These are phyloP conservation scores for Apiotrichum domesticum DNA, from an alignment of 1,284 basidiomycete species.

Conservation along the genomic window DNA sequence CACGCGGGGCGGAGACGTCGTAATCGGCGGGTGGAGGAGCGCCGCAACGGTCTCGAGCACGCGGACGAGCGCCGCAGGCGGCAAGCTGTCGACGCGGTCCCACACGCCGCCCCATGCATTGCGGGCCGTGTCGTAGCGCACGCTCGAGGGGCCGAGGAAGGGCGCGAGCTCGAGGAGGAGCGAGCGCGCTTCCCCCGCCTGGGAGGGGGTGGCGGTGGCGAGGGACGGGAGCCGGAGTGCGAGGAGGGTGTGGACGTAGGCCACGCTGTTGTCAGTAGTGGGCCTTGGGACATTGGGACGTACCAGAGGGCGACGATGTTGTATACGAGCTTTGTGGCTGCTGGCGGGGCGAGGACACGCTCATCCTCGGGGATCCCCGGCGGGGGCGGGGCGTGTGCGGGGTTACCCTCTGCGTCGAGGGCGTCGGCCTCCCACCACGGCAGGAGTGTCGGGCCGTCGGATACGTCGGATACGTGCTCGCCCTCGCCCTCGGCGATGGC, in stretches of 20 bases:
- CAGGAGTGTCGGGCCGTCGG: slow-evolving; percentile 5
- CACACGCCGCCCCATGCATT: slow-evolving; percentile 39
- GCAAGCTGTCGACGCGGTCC: slow-evolving; percentile 14
- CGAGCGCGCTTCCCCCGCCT: slow-evolving; percentile 22
- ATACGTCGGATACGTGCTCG: slow-evolving; percentile 4
- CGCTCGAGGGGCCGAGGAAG: slow-evolving; percentile 29
- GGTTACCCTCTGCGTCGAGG: slow-evolving; percentile 6
- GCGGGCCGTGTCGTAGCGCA: slow-evolving; percentile 26
- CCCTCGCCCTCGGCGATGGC: slow-evolving; percentile 19
- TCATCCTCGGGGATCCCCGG: slow-evolving; percentile 6
- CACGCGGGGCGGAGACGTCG: slow-evolving; percentile 21
- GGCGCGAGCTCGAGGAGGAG: slow-evolving; percentile 27
- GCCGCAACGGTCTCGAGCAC: slow-evolving; percentile 19
- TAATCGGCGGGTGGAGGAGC: slow-evolving; percentile 35
- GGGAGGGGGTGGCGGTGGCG: background rate
- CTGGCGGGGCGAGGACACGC: slow-evolving; percentile 8
- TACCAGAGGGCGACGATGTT: slow-evolving; percentile 41
- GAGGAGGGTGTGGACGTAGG: slow-evolving; percentile 37
- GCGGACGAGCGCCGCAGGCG: slow-evolving; percentile 14
- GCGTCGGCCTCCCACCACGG: slow-evolving; percentile 17
- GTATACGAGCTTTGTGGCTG: slow-evolving; percentile 32
- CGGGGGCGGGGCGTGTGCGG: slow-evolving; percentile 9
- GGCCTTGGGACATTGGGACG: slow-evolving; percentile 4
- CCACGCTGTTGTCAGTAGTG: slow-evolving; percentile 25
- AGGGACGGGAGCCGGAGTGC: slow-evolving; percentile 36